Evolutionary conservation across 345 rosid genomes (phyloP), one percentile per base, ranked within the genome.

Genomic region (Moricandia moricandioides): DNA sequence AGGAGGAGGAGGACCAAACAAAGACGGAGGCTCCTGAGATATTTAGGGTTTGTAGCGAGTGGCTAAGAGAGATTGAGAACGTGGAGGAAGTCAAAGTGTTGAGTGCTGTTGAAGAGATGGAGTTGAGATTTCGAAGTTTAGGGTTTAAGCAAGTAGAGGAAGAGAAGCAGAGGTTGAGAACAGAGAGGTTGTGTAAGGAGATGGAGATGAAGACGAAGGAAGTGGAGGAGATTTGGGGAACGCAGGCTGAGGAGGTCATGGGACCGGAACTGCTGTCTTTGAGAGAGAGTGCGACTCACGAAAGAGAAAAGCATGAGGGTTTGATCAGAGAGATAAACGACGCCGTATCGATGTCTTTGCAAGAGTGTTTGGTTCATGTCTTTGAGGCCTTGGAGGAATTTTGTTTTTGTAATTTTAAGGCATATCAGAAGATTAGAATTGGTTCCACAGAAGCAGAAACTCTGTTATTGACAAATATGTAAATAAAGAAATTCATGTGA

Each of bases 111-210:
- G 73, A 69, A 58, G 81, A 51, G 78, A 70, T 78, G 6, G 78
- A 74, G 49, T 64, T 74, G 61, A 91, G 85, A 63, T 85, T 87
- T 60, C 54, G 77, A 76, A 84, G 89, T 82, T 80, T 89, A 45
- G 78, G 67, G 73, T 60, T 75, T 3, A 80, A 72, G 73, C 83
- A 74, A 76, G 69, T 16, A 24, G 80, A 83, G 64, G 86, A 81
- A 73, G 78, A 77, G 75, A 85, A 85, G 56, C 97, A 73, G 83
- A 85, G 66, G 43, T 69, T 49, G 94, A 93, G 83, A 68, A 31
- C 81, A 31, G 74, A 81, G 74, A 40, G 84, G 55, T 21, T 72
- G 59, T 18, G 17, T 60, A 78, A 78, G 33, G 73, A 72, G 73
- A 13, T 72, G 17, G 69, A 71, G 63, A 59, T 6, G 58, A 39